A percentile compares a stretch with the other conserved stretches of the same genome.
phyloP scores from a whole-genome alignment of 2,329 filamentous ascomycete genomes.

The Alternaria viburni region DNA sequence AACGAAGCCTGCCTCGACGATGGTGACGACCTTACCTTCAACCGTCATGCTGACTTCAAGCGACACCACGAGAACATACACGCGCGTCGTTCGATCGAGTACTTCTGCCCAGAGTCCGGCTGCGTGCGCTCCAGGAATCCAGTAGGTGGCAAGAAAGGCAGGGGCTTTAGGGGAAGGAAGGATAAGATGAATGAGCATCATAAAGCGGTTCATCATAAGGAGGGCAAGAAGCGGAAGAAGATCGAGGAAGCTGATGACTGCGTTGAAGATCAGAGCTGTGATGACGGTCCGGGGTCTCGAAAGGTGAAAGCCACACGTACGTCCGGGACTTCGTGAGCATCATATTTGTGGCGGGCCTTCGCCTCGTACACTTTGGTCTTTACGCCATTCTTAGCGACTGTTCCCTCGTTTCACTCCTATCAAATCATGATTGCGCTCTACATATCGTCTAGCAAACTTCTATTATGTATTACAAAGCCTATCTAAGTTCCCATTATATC shows the following conservation, averaged over 20 bases:
- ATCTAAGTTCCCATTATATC: background rate
- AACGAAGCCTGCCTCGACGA: constrained; percentile 16
- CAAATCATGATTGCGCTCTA: background rate
- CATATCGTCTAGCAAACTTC: background rate
- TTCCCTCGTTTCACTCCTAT: background rate
- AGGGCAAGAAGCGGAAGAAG: constrained; percentile 10
- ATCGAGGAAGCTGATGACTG: background rate
- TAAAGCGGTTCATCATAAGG: constrained; percentile 27
- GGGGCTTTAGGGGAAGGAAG: constrained; percentile 35
- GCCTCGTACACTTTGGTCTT: background rate
- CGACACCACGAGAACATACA: constrained; percentile 36
- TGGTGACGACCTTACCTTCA: constrained; percentile 24
- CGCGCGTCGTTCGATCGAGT: constrained; percentile 15
- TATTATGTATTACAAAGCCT: background rate
- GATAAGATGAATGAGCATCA: constrained; percentile 43
- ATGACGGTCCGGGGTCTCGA: background rate
- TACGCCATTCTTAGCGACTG: background rate
- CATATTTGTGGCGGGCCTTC: background rate
- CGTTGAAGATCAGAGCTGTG: background rate
- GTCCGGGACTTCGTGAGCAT: background rate
- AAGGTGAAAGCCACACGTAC: background rate
- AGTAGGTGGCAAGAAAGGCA: constrained; percentile 22
- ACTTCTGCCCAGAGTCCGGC: constrained; percentile 29
- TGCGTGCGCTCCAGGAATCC: constrained; percentile 27
- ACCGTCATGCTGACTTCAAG: constrained; percentile 40